Evolutionary conservation across 805 yeast genomes (phyloP).

Genomic region (Candida patagonica): DNA sequence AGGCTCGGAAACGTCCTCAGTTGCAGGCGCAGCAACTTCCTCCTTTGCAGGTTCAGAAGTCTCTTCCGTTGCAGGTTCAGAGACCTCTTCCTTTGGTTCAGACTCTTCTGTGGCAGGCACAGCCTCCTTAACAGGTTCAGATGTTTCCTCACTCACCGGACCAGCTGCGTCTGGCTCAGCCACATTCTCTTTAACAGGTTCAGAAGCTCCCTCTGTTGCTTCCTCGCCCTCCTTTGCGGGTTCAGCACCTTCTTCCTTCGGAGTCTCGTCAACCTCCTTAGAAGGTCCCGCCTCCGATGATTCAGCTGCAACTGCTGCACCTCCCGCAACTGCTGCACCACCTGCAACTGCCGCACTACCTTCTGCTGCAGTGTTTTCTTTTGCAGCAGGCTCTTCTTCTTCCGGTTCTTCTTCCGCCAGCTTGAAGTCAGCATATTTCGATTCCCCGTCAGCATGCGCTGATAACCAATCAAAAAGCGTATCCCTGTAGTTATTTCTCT

Average conservation of each 20-base stretch:
- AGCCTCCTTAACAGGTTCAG: conserved; percentile 5
- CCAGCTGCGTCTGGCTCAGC: neutral
- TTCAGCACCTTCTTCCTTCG: neutral
- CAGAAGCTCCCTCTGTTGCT: neutral
- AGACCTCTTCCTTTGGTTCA: neutral
- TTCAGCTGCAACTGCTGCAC: conserved; percentile 3
- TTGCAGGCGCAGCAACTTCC: conserved; percentile 8
- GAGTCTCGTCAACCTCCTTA: conserved; percentile 2
- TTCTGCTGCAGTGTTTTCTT: neutral
- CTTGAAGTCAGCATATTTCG: conserved; percentile 3
- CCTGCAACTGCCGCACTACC: neutral
- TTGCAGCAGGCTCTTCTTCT: conserved; percentile 2
- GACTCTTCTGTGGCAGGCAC: conserved; percentile 1
- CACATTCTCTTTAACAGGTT: neutral
- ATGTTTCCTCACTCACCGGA: conserved; percentile 1
- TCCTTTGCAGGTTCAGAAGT: conserved; percentile 5
- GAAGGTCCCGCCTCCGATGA: conserved; percentile 2
- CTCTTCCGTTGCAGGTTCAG: conserved; percentile 1
- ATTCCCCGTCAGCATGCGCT: conserved; percentile 9
- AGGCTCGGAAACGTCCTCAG: conserved; percentile 9
- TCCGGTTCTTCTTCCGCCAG: conserved; percentile 6
- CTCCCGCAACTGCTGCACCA: conserved; percentile 2
- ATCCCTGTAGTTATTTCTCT: conserved; percentile 9
- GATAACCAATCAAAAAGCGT: conserved; percentile 17
- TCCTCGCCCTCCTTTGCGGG: conserved; percentile 1